These are phyloP conservation scores for Xylariaceae sp. DNA, from an alignment of 2,329 filamentous ascomycete species.

Conservation along the genomic window DNA sequence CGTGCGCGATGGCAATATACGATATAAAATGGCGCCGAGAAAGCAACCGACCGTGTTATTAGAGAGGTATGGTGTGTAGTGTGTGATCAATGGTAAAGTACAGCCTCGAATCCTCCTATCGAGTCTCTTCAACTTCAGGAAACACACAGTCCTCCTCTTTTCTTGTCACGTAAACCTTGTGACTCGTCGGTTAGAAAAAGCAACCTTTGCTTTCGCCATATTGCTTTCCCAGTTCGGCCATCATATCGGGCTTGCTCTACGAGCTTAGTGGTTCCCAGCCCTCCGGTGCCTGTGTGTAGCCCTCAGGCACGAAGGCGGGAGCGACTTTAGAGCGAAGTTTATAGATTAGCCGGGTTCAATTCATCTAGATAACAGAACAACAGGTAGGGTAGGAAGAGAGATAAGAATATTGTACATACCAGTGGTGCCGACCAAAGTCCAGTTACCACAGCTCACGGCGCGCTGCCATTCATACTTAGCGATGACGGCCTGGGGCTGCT, in stretches of 20 bases:
- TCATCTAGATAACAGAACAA: background rate
- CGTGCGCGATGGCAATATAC: no score
- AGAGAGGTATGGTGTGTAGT: no score
- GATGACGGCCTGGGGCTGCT: slow-evolving; percentile 42
- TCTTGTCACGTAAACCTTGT: no score
- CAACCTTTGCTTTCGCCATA: no score
- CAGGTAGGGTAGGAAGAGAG: background rate
- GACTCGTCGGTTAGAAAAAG: no score
- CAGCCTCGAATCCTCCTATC: no score
- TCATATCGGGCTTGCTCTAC: background rate
- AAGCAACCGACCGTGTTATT: no score
- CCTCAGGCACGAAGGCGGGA: slow-evolving; percentile 26
- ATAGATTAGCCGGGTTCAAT: background rate
- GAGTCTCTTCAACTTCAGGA: no score
- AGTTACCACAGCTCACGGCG: slow-evolving; percentile 41
- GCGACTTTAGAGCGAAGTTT: slow-evolving; percentile 20
- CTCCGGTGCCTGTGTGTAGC: slow-evolving; percentile 24
- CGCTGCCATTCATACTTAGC: slow-evolving; percentile 42
- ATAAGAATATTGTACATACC: slow-evolving; percentile 21
- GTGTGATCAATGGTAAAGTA: no score
- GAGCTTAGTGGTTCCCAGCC: slow-evolving; percentile 24
- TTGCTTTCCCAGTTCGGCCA: background rate
- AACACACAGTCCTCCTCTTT: no score
- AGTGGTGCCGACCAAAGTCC: slow-evolving; percentile 44
- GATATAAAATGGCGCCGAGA: no score